A percentile compares a stretch with the other conserved stretches of the same genome.
These are phyloP conservation scores for Sporothrix luriei DNA, from an alignment of 2,329 filamentous ascomycete species.

Conservation along the genomic window DNA sequence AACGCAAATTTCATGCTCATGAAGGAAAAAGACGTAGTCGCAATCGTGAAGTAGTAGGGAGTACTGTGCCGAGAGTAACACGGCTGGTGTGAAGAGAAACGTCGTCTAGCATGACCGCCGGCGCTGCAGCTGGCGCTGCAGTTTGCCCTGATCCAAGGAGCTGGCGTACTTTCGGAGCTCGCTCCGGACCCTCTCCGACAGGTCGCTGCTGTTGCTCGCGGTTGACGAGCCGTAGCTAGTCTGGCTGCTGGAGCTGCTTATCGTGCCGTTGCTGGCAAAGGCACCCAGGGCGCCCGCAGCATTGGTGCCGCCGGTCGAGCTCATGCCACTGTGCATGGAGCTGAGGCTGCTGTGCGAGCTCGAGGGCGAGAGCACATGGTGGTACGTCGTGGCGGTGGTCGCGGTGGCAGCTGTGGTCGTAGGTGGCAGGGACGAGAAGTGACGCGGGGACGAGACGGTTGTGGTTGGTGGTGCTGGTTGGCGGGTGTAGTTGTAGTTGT, in stretches of 20 bases:
- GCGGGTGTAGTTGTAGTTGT: slow-evolving; percentile 41
- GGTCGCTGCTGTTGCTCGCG: slow-evolving; percentile 51
- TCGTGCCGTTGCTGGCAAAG: slow-evolving; percentile 32
- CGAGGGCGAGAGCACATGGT: slow-evolving; percentile 64
- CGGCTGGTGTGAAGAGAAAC: background rate
- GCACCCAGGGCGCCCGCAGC: slow-evolving; percentile 33
- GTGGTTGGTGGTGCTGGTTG: slow-evolving; percentile 39
- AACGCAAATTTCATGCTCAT: background rate
- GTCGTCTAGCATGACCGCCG: slow-evolving; percentile 56
- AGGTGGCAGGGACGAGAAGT: slow-evolving; percentile 28
- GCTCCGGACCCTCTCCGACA: slow-evolving; percentile 75
- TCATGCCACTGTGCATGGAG: slow-evolving; percentile 65
- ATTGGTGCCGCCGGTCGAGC: slow-evolving; percentile 25
- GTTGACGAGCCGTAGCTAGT: slow-evolving; percentile 44
- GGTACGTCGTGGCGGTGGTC: slow-evolving; percentile 40
- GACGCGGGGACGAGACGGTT: background rate
- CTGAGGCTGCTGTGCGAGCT: slow-evolving; percentile 83
- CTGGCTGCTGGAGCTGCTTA: slow-evolving; percentile 14
- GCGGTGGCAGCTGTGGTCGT: slow-evolving; percentile 31
- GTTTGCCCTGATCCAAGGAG: slow-evolving; percentile 80
- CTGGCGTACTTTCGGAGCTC: slow-evolving; percentile 85
- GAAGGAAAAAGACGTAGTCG: slow-evolving; percentile 6
- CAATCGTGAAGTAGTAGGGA: slow-evolving; percentile 15
- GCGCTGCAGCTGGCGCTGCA: slow-evolving; percentile 62
- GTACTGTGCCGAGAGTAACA: background rate